A percentile compares a stretch with the other conserved stretches of the same genome.
Conservation (phyloP, 2,329 filamentous ascomycete genomes). For the Westerdykella ornata region DNA sequence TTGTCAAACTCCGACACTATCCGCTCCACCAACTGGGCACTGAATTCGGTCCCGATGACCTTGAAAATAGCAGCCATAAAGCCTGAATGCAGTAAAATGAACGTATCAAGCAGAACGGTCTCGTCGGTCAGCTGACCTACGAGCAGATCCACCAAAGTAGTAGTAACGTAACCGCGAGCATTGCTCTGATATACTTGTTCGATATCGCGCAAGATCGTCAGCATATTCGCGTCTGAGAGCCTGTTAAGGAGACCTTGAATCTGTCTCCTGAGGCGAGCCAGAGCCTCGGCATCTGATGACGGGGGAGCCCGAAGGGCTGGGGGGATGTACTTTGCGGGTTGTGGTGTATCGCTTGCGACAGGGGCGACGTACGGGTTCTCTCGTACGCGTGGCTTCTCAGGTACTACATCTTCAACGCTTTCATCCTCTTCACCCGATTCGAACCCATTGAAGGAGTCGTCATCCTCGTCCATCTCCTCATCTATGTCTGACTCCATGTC, state of each 20-base stretch:
- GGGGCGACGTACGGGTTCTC: slow-evolving; percentile 92
- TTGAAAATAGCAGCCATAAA: slow-evolving; percentile 87
- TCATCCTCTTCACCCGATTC: slow-evolving; percentile 29
- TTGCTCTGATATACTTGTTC: slow-evolving; percentile 78
- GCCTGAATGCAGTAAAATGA: slow-evolving; percentile 82
- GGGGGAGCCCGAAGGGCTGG: slow-evolving; percentile 67
- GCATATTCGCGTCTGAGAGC: slow-evolving; percentile 81
- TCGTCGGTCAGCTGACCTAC: slow-evolving; percentile 73
- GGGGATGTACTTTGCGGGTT: slow-evolving; percentile 71
- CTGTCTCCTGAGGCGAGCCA: slow-evolving; percentile 66
- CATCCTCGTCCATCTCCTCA: slow-evolving; percentile 27
- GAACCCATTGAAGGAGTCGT: slow-evolving; percentile 19
- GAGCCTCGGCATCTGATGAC: slow-evolving; percentile 58
- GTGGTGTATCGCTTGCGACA: slow-evolving; percentile 37
- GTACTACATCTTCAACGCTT: slow-evolving; percentile 15
- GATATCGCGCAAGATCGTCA: slow-evolving; percentile 75
- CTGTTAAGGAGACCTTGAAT: slow-evolving; percentile 87
- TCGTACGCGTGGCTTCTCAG: slow-evolving; percentile 42
- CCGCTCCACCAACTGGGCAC: slow-evolving; percentile 74
- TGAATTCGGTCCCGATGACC: slow-evolving; percentile 80
- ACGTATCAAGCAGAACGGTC: slow-evolving; percentile 74
- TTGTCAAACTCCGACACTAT: slow-evolving; percentile 69
- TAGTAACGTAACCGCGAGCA: slow-evolving; percentile 81
- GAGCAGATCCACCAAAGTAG: slow-evolving; percentile 68
- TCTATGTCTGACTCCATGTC: slow-evolving; percentile 33